Base-by-base conservation (phyloP, 164 flowering plant genomes). In the Magnolia kwangsiensis region DNA sequence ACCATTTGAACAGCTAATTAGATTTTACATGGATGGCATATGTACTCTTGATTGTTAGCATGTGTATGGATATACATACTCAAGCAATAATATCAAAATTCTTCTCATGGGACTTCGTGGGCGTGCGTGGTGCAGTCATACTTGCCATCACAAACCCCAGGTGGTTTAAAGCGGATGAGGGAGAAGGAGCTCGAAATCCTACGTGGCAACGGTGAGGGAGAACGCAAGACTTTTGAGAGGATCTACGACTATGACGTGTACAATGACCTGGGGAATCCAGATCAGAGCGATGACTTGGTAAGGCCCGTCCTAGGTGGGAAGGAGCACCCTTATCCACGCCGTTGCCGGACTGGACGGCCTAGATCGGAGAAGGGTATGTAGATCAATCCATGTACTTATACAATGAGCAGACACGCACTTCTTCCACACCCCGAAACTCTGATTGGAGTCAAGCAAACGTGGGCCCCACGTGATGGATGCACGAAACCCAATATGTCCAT, bases 291-390 rank as follows among this genome's bases (percentile, higher is more conserved):
- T 0, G 81, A 84, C 1, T 24, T 74, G 6, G 50, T 21, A 7
- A 72, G 96, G 27, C 93, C 93, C 0, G 87, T 85, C 0, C 81
- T 91, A 0, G 96, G 96, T 13, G 88, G 91, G 65, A 72, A 80
- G 16, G 50, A 85, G 1, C 75, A 67, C 23, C 92, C 96, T 1
- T 90, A 90, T 66, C 93, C 93, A 0, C 79, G 96, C 51, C 92
- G 96, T n/a, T 86, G 96, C 78, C 72, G 92, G 50, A 90, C 96
- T 0, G 94, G 96, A 0, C 91, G 93, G 2, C 74, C 76, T 13
- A 37, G 27, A 10, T 21, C 70, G 50, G 29, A 67, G 65, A 67
- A 61, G 51, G 80, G 80, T 78, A 50, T 55, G 61, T 55, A 2
- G 45, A 37, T 37, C 45, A 37, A 37, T 37, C 6, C 45, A 37